A percentile compares a stretch with the other conserved stretches of the same genome.
Conservation (phyloP, 805 yeast genomes). For the Nakazawaea wickerhamii region DNA sequence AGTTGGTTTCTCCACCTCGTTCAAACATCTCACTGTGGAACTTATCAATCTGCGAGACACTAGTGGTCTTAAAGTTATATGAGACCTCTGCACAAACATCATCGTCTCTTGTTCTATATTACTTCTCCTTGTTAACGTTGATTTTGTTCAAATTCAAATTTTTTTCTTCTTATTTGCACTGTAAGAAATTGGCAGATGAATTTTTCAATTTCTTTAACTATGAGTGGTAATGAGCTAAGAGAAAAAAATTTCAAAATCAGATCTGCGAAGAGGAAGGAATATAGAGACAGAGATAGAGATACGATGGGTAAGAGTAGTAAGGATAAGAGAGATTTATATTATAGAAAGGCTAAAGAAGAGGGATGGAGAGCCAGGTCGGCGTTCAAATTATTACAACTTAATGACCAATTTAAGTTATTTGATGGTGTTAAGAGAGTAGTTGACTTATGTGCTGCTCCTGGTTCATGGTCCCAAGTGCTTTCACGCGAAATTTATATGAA, state of each 20-base stretch:
- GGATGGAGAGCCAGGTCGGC: conserved; percentile 99
- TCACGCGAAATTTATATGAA: conserved; percentile 58
- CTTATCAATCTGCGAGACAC: background rate
- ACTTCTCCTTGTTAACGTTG: background rate
- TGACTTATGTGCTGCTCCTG: conserved; percentile 97
- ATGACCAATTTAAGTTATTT: conserved; percentile 83
- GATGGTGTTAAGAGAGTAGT: conserved; percentile 77
- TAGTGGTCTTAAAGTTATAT: background rate
- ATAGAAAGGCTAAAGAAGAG: conserved; percentile 92
- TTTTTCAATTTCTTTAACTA: background rate
- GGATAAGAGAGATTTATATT: conserved; percentile 89
- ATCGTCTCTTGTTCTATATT: background rate
- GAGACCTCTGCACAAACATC: background rate
- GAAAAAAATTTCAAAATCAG: background rate
- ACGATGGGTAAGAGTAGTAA: conserved; percentile 91
- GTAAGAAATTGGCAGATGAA: conserved; percentile 4
- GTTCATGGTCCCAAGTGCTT: conserved; percentile 96
- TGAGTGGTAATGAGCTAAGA: background rate
- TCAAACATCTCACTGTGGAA: background rate
- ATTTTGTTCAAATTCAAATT: background rate
- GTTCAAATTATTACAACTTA: conserved; percentile 82
- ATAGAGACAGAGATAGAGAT: background rate
- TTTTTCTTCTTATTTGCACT: conserved; percentile 1
- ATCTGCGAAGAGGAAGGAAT: background rate
- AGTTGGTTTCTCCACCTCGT: background rate